These are phyloP conservation scores for Isabelozyma rhagii DNA, from an alignment of 805 yeast genomes.

Conservation along the genomic window DNA sequence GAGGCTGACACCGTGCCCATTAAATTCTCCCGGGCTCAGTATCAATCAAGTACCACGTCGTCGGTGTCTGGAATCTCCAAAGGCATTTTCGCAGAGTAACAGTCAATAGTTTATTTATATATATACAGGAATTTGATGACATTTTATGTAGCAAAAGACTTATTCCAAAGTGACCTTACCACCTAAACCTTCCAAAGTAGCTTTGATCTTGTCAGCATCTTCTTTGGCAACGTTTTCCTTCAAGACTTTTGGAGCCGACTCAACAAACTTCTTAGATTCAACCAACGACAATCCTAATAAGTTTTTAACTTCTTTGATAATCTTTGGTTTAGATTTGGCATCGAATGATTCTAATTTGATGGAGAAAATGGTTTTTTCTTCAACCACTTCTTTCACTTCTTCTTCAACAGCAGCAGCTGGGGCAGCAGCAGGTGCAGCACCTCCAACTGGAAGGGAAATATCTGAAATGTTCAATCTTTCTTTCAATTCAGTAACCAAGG, in stretches of 20 bases:
- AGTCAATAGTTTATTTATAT: no score
- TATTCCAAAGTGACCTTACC: conserved; percentile 90
- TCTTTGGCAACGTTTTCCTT: conserved; percentile 96
- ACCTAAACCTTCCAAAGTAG: conserved; percentile 89
- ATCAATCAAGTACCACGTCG: not conserved
- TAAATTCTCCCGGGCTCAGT: not conserved
- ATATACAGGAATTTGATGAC: conserved; percentile 1
- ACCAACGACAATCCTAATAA: conserved; percentile 89
- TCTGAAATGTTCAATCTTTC: conserved; percentile 89
- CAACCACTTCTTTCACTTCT: conserved; percentile 70
- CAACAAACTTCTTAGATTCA: conserved; percentile 97
- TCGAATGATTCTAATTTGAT: conserved; percentile 92
- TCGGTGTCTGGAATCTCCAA: not conserved
- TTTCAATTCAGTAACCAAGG: conserved; percentile 75
- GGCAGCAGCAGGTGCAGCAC: conserved; percentile 53
- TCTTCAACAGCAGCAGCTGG: conserved; percentile 73
- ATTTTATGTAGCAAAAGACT: not conserved
- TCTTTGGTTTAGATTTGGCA: conserved; percentile 92
- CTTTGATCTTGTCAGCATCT: conserved; percentile 95
- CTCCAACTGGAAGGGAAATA: conserved; percentile 76
- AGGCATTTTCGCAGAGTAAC: not conserved
- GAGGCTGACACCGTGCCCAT: not conserved
- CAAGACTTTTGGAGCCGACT: conserved; percentile 92
- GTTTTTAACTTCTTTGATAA: conserved; percentile 94
- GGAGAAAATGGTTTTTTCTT: conserved; percentile 91